Conservation (phyloP, 1,284 basidiomycete genomes). For the Irpex rosettiformis region DNA sequence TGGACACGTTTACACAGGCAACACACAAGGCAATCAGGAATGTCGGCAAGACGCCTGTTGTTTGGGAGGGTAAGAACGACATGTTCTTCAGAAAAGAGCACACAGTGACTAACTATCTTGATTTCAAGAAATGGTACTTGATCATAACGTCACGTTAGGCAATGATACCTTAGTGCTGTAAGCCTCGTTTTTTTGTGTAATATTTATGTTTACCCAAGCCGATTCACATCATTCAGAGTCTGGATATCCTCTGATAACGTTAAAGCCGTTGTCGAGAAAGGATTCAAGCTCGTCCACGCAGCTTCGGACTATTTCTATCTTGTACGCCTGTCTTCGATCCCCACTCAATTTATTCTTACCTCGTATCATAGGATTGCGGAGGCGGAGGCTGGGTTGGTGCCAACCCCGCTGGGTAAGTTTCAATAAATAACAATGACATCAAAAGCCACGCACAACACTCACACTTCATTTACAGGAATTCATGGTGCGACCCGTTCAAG, state of each 20-base stretch:
- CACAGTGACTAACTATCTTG: neutral
- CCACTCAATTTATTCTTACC: neutral
- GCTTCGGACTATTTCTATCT: conserved; percentile 63
- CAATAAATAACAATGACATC: neutral
- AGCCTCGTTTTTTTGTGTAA: conserved; percentile 17
- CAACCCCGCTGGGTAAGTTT: conserved; percentile 37
- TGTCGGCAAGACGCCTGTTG: conserved; percentile 55
- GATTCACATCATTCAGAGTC: conserved; percentile 36
- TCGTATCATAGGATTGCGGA: conserved; percentile 63
- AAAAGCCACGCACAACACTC: neutral
- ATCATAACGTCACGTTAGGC: conserved; percentile 56
- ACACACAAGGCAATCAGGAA: conserved; percentile 45
- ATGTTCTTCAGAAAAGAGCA: too few relatives aligned
- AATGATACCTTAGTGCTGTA: conserved; percentile 72
- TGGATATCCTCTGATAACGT: conserved; percentile 50
- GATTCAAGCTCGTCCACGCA: conserved; percentile 49
- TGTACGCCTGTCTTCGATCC: conserved; percentile 22
- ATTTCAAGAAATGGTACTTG: conserved; percentile 62
- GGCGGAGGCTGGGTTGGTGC: conserved; percentile 77
- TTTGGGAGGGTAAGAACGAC: conserved; percentile 58
- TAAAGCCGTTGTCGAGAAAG: conserved; percentile 40
- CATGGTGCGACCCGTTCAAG: conserved; percentile 76
- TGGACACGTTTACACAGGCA: conserved; percentile 57
- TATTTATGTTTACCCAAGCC: neutral
- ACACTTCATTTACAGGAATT: conserved; percentile 32